Evolutionary conservation across 306 rosid genomes (phyloP), one percentile per base, ranked within the genome.

Genomic region (Urtica urens): DNA sequence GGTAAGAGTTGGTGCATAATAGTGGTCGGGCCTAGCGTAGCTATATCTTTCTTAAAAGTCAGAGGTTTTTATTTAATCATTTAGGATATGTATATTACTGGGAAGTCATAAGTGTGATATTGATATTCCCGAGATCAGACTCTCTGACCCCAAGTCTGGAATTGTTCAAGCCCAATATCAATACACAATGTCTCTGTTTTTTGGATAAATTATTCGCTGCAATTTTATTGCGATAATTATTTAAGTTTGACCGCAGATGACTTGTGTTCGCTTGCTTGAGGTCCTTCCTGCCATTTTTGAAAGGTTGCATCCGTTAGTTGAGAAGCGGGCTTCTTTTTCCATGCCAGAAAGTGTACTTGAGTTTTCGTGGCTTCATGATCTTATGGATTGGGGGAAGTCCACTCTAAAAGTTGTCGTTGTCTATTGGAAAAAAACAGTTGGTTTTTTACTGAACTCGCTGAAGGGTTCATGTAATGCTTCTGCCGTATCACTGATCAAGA

Each of bases 221-320:
- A 2, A n/a, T 7, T 35, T 3, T 13, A 16, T 48, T 58, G 18
- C 46, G 33, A 39, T 31, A 37, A 35, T 53, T 41, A 19, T 40
- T 65, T 74, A 34, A 49, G 46, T 78, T 37, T 65, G 66, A 59
- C 72, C 70, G 57, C 93, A 90, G 97, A 81, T 90, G 93, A 78
- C 97, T 54, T 90, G 97, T 64, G 82, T 90, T 52, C 83, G 97
- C 63, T 54, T 90, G 66, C 97, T 90, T 7, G 93, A 90, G 84
- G 66, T 81, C 70, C 73, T 90, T 52, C 97, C 97, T 38, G 57
- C 74, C 66, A 76, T 79, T 62, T 69, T 78, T 71, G 67, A 77
- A 64, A 68, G 58, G 66, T 62, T 75, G 26, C 52, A 56, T 61
- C 64, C 65, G 29, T 55, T 50, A 29, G 27, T 51, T 39, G 60